Base-by-base conservation (phyloP, 345 rosid species). In the Nephelium lappaceum region DNA sequence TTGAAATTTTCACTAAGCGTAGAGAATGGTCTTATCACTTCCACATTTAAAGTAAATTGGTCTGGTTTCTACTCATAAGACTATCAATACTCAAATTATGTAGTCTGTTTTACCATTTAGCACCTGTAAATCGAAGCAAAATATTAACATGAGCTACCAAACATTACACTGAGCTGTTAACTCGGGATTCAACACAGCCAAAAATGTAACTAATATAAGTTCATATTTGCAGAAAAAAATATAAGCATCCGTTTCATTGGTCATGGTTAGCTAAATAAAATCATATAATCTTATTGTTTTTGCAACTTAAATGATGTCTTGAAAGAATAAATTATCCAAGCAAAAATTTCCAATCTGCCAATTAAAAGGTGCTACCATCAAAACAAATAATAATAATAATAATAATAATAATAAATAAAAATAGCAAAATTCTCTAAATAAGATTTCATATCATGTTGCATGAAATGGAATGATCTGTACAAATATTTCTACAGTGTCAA, bases 1-100 rank as follows among this genome's bases (percentile, higher is more conserved):
- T n/a, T n/a, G n/a, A n/a, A n/a, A n/a, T n/a, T n/a, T n/a, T n/a
- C n/a, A n/a, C n/a, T n/a, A n/a, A n/a, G n/a, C 1, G 38, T 89
- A 64, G 97, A 95, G 86, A 92, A 91, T 77, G 98, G 89, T 16
- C 92, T 95, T 42, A 87, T 95, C 25, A 95, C 98, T 55, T 94
- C 98, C 45, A 95, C 98, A 51, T 92, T 92, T 74, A 93, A 93
- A 93, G 97, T 91, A 85, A 75, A 42, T 71, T 41, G 39, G 55
- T 74, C 19, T 60, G 51, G 51, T 64, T 76, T 64, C 41, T 71
- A 25, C 77, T 51, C 74, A 11, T n/a, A n/a, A 47, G 12, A 47
- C 3, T 67, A 18, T 9, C 25, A n/a, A 10, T 1, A 67, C 1
- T 5, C 5, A 21, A 49, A 23, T 14, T 25, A 51, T 24, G 25